Evolutionary conservation across 2,329 filamentous ascomycete genomes (phyloP), one percentile per base, ranked within the genome.

Genomic region (Ophiostoma novo-ulmi): DNA sequence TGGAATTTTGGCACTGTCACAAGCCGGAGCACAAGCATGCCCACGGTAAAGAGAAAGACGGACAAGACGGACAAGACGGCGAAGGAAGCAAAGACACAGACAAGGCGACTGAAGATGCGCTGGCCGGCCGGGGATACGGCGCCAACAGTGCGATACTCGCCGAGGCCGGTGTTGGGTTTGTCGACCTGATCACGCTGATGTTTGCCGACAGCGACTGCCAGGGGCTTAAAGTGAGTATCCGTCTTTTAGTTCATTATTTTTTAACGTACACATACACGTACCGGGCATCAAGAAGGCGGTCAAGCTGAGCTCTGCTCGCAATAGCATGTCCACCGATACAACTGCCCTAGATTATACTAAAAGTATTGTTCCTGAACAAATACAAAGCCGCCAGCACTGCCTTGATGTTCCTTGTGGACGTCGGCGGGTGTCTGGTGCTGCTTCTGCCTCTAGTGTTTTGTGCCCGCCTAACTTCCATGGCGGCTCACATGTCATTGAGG

Each of bases 1-100:
- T 99, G 95, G 96, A 99, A 79, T 97, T 99, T 75, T 99, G 95
- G 95, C 96, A 99, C 80, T 99, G 95, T 77, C 95, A 99, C 79
- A 98, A 98, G 80, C 95, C 96, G 1, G 80, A 83, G 65, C 65
- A 67, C 65, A 67, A 65, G 63, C 39, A 41, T n/a, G 31, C 11
- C 69, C 73, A 22, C 13, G 64, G 69, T 5, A 36, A 69, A 11
- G 58, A 39, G 17, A 17, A 39, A 14, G 3, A n/a, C 31, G 31
- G 31, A 31, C 31, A 31, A 3, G 64, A 39, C 26, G 38, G 52
- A 63, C 20, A 76, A 75, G 31, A 31, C 2, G 31, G 31, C 2
- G 31, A 4, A 31, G 31, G 31, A 14, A 44, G 14, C 14, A 44
- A 44, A 48, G 4, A n/a, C 44, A 48, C 44, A 20, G 44, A n/a